Evolutionary conservation across 768 basidiomycete genomes (phyloP).

Genomic region (Lepiota brunneoincarnata): DNA sequence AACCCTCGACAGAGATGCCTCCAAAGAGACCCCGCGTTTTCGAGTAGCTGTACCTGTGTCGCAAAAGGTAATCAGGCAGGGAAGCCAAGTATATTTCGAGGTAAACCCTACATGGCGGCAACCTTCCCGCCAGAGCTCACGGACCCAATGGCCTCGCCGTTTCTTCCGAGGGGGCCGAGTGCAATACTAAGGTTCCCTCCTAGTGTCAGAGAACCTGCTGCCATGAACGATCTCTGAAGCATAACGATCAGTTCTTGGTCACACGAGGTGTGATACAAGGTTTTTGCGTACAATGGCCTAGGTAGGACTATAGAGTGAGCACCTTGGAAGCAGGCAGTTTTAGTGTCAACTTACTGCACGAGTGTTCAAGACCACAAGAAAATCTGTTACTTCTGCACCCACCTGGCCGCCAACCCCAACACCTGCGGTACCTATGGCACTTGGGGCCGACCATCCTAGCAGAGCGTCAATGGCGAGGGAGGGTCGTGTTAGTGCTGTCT

Average conservation of each 20-base stretch:
- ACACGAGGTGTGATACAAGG: neutral
- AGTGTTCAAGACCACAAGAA: slow-evolving; percentile 86
- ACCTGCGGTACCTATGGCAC: slow-evolving; percentile 92
- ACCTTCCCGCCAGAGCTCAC: slow-evolving; percentile 83
- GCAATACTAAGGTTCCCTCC: slow-evolving; percentile 91
- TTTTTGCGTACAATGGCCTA: slow-evolving; percentile 62
- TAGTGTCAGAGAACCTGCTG: slow-evolving; percentile 84
- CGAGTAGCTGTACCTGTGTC: slow-evolving; percentile 82
- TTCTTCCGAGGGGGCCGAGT: slow-evolving; percentile 89
- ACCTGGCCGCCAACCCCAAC: slow-evolving; percentile 83
- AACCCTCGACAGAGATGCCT: slow-evolving; percentile 85
- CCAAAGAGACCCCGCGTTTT: slow-evolving; percentile 95
- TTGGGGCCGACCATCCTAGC: slow-evolving; percentile 89
- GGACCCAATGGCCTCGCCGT: slow-evolving; percentile 87
- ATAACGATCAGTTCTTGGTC: neutral
- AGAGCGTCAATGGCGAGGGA: slow-evolving; percentile 6
- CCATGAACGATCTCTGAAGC: slow-evolving; percentile 81
- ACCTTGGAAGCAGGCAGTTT: neutral
- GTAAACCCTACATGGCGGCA: slow-evolving; percentile 74
- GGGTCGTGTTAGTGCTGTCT: neutral
- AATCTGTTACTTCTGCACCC: slow-evolving; percentile 89
- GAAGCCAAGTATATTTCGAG: neutral
- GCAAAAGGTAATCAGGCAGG: slow-evolving; percentile 1
- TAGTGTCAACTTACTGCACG: slow-evolving; percentile 48
- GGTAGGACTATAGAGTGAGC: slow-evolving; percentile 4